Conservation (phyloP, 139 green algal species). For the Chlorella sp. region DNA sequence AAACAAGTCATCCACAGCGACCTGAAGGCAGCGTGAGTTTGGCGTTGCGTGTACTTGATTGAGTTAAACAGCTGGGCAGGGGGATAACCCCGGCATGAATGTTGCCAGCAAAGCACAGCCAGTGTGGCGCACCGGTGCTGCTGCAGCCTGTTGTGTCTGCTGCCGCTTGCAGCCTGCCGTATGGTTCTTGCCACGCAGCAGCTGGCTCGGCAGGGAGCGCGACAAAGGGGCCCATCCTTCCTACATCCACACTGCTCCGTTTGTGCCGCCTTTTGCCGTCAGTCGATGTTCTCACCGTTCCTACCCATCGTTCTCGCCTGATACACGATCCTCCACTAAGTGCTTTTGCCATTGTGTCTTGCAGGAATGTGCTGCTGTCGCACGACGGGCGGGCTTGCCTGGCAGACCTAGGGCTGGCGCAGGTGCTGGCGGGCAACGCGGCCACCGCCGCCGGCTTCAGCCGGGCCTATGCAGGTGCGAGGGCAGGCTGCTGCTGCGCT, state of each 20-base stretch:
- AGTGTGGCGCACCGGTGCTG: too few species aligned
- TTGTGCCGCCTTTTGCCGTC: background rate
- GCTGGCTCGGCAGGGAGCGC: background rate
- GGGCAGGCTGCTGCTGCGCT: background rate
- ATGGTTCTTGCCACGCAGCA: too few species aligned
- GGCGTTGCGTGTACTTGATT: too few species aligned
- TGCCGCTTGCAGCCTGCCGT: background rate
- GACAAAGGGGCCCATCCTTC: too few species aligned
- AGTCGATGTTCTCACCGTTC: background rate
- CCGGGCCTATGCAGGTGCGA: background rate
- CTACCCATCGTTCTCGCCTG: background rate
- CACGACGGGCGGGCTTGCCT: background rate
- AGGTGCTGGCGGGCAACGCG: background rate
- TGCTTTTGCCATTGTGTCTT: too few species aligned
- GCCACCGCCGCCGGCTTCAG: background rate
- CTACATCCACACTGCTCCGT: background rate
- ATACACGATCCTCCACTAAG: background rate
- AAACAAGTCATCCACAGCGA: background rate
- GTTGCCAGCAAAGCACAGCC: too few species aligned
- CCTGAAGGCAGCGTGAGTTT: background rate
- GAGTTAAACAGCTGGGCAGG: background rate
- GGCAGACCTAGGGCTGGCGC: background rate
- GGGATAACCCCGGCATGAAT: too few species aligned
- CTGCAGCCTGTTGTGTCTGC: too few species aligned
- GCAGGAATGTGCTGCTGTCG: slow-evolving; percentile 8